These are phyloP conservation scores for Lipomyces mesembrius DNA, from an alignment of 805 yeast species.

Conservation along the genomic window DNA sequence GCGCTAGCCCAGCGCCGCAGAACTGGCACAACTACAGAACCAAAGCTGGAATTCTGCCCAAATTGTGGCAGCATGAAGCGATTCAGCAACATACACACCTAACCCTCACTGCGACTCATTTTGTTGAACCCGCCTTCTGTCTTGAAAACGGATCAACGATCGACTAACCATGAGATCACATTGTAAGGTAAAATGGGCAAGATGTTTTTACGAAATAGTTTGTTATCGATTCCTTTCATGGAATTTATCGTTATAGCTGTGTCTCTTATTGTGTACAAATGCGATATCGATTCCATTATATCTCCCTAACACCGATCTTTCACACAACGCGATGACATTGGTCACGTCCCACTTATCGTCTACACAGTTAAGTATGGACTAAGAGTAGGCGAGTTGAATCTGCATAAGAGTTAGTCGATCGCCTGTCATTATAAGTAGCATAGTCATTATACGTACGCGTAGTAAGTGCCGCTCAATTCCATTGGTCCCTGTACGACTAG, in stretches of 20 bases:
- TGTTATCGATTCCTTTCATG: too few relatives aligned
- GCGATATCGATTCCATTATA: not conserved
- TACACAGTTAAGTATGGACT: conserved; percentile 28
- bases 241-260: not conserved
- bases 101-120: too few relatives aligned
- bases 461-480: conserved; percentile 67
- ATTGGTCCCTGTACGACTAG: conserved; percentile 63
- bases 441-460: conserved; percentile 53
- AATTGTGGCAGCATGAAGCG: not conserved
- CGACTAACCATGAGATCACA: too few relatives aligned
- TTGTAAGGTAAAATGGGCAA: too few relatives aligned
- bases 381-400: conserved; percentile 28
- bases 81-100: not conserved
- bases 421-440: not conserved
- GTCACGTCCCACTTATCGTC: not conserved
- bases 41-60: not conserved
- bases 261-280: not conserved
- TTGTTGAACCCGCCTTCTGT: too few relatives aligned
- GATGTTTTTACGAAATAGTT: too few relatives aligned
- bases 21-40: not conserved
- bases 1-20: not conserved
- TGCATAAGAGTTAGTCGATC: conserved; percentile 1
- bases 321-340: not conserved
- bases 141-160: too few relatives aligned
- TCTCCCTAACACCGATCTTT: not conserved